Conservation (phyloP, 805 yeast genomes). For the Candida khao-thaluensis region DNA sequence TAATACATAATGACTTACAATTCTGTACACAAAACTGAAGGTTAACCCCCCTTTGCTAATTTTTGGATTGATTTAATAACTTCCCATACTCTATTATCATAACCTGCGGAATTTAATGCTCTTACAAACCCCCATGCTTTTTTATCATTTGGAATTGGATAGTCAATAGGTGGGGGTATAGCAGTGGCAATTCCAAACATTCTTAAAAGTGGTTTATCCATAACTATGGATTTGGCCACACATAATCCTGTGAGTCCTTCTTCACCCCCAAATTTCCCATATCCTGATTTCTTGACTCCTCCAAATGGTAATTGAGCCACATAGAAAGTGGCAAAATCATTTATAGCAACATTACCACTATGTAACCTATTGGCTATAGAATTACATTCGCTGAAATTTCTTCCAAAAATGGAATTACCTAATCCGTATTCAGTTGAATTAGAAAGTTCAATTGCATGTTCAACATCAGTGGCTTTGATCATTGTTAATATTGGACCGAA, state of each 20-base stretch:
- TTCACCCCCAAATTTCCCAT: slow-evolving; percentile 97
- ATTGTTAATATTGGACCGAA: slow-evolving; percentile 90
- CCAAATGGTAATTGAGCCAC: slow-evolving; percentile 98
- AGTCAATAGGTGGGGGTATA: slow-evolving; percentile 87
- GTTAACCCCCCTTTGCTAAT: slow-evolving; percentile 34
- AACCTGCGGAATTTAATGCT: slow-evolving; percentile 80
- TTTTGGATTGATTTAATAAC: slow-evolving; percentile 40
- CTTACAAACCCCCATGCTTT: slow-evolving; percentile 88
- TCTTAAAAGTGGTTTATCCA: slow-evolving; percentile 71
- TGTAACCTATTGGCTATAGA: slow-evolving; percentile 61
- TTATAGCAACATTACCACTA: slow-evolving; percentile 93
- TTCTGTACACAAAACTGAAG: background rate
- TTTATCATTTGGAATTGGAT: slow-evolving; percentile 78
- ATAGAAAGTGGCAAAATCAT: slow-evolving; percentile 95
- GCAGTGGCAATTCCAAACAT: slow-evolving; percentile 60
- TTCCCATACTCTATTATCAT: slow-evolving; percentile 72
- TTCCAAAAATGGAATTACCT: slow-evolving; percentile 89
- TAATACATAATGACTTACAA: slow-evolving; percentile 4
- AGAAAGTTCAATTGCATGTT: slow-evolving; percentile 73
- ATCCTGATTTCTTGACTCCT: slow-evolving; percentile 89
- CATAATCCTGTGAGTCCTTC: slow-evolving; percentile 94
- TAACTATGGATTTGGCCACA: slow-evolving; percentile 81
- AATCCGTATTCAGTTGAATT: slow-evolving; percentile 86
- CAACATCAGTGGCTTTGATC: slow-evolving; percentile 65
- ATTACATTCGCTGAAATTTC: slow-evolving; percentile 54